phyloP scores from a whole-genome alignment of 495 filamentous ascomycete genomes.

The Penicillium flavigenum region DNA sequence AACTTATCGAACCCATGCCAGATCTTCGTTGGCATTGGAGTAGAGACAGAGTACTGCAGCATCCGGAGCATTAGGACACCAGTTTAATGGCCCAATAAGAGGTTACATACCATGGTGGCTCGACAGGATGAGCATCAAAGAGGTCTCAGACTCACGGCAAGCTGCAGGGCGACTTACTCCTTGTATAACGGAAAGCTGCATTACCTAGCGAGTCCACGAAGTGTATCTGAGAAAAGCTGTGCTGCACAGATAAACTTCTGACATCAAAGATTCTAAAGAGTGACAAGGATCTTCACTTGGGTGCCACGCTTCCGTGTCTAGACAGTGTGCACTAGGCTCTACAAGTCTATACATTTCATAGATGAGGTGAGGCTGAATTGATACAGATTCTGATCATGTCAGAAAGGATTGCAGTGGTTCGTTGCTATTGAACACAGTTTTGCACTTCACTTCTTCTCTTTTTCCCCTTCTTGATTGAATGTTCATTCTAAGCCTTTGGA shows the following conservation, averaged over 20 bases:
- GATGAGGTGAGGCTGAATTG: background rate
- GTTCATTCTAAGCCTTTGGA: background rate
- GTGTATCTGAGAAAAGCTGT: conserved; percentile 11
- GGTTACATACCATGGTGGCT: conserved; percentile 19
- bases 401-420: background rate
- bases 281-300: background rate
- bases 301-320: conserved; percentile 1
- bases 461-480: background rate
- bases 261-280: conserved; percentile 17
- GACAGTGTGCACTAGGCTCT: background rate
- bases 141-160: conserved; percentile 41
- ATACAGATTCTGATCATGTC: background rate
- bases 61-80: conserved; percentile 29
- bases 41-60: conserved; percentile 20
- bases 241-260: conserved; percentile 28
- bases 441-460: background rate
- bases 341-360: background rate
- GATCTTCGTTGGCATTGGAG: conserved; percentile 21
- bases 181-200: conserved; percentile 36
- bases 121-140: conserved; percentile 32
- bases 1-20: conserved; percentile 14
- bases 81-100: conserved; percentile 23
- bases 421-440: background rate
- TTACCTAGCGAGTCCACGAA: conserved; percentile 24
- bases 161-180: conserved; percentile 35